A percentile compares a stretch with the other conserved stretches of the same genome.
These are phyloP conservation scores for Paramecium pentaurelia DNA, from an alignment of 73 alveolate species.

Conservation along the genomic window DNA sequence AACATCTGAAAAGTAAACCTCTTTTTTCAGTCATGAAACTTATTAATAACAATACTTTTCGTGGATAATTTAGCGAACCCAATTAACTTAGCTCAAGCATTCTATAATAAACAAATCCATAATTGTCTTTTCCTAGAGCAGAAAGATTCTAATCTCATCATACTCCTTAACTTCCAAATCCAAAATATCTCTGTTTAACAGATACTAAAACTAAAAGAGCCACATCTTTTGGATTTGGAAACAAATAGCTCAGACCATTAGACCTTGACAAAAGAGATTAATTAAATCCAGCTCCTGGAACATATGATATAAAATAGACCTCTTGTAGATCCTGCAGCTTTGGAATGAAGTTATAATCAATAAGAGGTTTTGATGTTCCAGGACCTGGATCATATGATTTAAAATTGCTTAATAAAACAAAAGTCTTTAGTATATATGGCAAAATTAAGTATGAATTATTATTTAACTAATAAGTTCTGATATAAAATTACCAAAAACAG, in stretches of 20 bases:
- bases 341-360: neutral
- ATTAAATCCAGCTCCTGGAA: constrained; percentile 48
- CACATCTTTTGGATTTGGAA: constrained; percentile 27
- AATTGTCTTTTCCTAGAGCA: constrained; percentile 12
- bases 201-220: constrained; percentile 28
- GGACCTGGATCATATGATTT: constrained; percentile 42
- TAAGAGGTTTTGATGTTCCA: neutral
- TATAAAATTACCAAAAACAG: neutral
- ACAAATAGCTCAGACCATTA: neutral
- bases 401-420: neutral
- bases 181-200: neutral
- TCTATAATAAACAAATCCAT: neutral
- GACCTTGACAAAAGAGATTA: neutral
- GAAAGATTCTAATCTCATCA: constrained; percentile 19
- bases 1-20: neutral
- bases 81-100: neutral
- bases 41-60: neutral
- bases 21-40: neutral
- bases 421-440: neutral
- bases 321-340: neutral
- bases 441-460: neutral
- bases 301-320: neutral
- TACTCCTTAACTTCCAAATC: neutral
- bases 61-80: constrained; percentile 29
- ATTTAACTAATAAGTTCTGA: neutral